Conservation (phyloP, 495 filamentous ascomycete genomes). For the Talaromyces borbonicus region DNA sequence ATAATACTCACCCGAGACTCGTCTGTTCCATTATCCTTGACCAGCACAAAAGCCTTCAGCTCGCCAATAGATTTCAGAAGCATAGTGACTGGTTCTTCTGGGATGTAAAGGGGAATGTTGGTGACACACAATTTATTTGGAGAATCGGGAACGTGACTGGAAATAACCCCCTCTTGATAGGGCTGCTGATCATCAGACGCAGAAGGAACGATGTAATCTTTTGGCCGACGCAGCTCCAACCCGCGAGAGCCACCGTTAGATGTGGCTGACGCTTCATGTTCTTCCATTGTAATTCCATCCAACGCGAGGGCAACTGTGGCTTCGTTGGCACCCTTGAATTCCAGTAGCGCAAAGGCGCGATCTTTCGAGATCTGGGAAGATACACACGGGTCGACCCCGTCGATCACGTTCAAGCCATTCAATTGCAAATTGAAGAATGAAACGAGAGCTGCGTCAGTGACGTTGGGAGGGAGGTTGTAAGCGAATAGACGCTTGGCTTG, state of each 20-base stretch:
- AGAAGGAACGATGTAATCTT: constrained; percentile 94
- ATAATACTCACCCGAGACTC: constrained; percentile 67
- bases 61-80: constrained; percentile 83
- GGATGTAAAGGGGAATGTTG: constrained; percentile 78
- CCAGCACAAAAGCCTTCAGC: constrained; percentile 84
- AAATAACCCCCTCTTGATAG: constrained; percentile 67
- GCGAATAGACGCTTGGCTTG: constrained; percentile 87
- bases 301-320: constrained; percentile 85
- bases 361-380: constrained; percentile 75
- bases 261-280: constrained; percentile 43
- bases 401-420: constrained; percentile 85
- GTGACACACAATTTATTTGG: constrained; percentile 91
- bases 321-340: constrained; percentile 81
- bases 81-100: constrained; percentile 84
- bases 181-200: constrained; percentile 58
- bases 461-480: constrained; percentile 62
- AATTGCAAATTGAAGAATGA: constrained; percentile 94
- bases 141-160: constrained; percentile 76
- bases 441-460: constrained; percentile 60
- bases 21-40: constrained; percentile 78
- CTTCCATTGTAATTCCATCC: constrained; percentile 82
- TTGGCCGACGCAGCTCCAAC: constrained; percentile 78
- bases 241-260: constrained; percentile 48
- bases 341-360: constrained; percentile 68
- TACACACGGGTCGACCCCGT: constrained; percentile 76